phyloP scores from a whole-genome alignment of 352 stramenopile genomes.

The Globisporangium nagaii region DNA sequence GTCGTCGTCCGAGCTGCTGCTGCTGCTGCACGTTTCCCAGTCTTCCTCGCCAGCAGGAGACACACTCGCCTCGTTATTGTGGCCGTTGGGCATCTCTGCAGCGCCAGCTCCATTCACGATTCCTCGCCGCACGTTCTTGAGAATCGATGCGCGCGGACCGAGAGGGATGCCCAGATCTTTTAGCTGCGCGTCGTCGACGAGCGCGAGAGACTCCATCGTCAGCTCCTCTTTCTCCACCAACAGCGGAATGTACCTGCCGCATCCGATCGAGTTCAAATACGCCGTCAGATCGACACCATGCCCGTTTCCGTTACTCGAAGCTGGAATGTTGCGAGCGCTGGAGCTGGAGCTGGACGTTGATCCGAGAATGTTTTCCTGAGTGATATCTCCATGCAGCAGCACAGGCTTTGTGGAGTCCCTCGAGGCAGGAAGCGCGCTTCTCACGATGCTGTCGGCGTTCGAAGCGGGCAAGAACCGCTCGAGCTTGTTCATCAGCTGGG shows the following conservation, averaged over 20 bases:
- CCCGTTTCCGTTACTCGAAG: neutral
- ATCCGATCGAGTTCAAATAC: conserved; percentile 39
- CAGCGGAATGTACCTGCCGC: conserved; percentile 42
- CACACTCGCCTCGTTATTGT: neutral
- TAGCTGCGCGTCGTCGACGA: conserved; percentile 44
- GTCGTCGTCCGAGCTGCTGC: conserved; percentile 37
- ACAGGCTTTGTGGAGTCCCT: conserved; percentile 26
- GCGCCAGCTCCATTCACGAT: conserved; percentile 7
- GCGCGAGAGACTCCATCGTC: conserved; percentile 33
- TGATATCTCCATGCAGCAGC: conserved; percentile 78
- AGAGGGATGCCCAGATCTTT: conserved; percentile 56
- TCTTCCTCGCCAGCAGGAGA: conserved; percentile 19
- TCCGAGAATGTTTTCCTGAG: conserved; percentile 82
- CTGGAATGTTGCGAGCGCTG: neutral
- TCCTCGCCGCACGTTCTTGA: conserved; percentile 26
- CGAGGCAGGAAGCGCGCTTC: conserved; percentile 33
- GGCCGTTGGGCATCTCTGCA: conserved; percentile 4
- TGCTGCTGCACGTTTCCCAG: conserved; percentile 51
- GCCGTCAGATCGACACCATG: conserved; percentile 13
- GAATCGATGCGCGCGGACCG: conserved; percentile 51
- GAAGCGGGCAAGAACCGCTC: conserved; percentile 48
- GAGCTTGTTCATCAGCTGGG: conserved; percentile 53
- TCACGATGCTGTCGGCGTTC: conserved; percentile 20
- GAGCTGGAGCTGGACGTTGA: conserved; percentile 3
- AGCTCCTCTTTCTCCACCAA: conserved; percentile 60